These are phyloP conservation scores for Blepharisma undulans DNA, from an alignment of 169 alveolate genomes.

Conservation along the genomic window DNA sequence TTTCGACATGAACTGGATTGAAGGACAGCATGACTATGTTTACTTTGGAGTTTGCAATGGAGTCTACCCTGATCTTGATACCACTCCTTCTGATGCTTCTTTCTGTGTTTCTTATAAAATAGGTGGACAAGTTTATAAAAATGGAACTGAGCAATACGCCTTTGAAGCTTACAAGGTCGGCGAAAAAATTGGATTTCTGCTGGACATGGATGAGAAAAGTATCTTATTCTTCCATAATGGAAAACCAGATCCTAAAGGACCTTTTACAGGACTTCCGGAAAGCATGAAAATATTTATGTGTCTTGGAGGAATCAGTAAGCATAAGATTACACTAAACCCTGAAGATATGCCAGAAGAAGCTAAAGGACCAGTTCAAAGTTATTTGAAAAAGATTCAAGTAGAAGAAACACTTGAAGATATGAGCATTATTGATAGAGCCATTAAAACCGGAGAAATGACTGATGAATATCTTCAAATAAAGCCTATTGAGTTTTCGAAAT, in stretches of 20 bases:
- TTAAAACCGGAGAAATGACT: background rate
- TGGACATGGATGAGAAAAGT: background rate
- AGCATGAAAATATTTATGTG: no score
- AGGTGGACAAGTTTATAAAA: background rate
- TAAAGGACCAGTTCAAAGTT: no score
- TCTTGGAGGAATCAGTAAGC: no score
- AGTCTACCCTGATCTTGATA: background rate
- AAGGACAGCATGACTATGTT: background rate
- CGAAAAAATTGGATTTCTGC: slow-evolving; percentile 15
- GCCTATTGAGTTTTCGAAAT: background rate
- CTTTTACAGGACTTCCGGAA: background rate
- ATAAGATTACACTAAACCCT: no score
- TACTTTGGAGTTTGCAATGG: background rate
- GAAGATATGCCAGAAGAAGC: no score
- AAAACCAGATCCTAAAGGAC: background rate
- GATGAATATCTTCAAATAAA: background rate
- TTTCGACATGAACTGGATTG: background rate
- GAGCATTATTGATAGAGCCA: background rate
- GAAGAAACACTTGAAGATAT: background rate
- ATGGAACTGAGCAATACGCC: background rate
- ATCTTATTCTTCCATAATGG: background rate
- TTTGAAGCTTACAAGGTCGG: background rate
- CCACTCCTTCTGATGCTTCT: background rate
- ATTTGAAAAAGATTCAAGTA: no score
- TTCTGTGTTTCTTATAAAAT: background rate